Evolutionary conservation across 1,139 yeast species (phyloP).

Genomic region (Saccharomycopsis hybrid): DNA sequence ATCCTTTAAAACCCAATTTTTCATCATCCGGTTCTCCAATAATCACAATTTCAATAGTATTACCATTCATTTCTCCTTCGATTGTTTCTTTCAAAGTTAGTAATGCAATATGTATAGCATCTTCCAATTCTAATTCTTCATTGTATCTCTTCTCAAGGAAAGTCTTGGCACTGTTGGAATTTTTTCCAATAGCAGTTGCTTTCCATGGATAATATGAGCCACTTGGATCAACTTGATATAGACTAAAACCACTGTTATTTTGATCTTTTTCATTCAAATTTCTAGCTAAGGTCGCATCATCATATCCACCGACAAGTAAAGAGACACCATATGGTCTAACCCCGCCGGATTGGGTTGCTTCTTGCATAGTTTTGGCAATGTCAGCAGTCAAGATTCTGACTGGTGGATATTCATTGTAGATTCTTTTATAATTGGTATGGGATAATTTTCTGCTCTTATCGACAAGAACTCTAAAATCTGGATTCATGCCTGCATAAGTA

Average conservation of each 20-base stretch:
- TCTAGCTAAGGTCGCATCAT: conserved; percentile 39
- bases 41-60: conserved; percentile 87
- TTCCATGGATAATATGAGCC: conserved; percentile 99
- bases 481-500: conserved; percentile 98
- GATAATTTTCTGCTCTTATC: conserved; percentile 92
- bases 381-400: conserved; percentile 91
- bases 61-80: conserved; percentile 97
- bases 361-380: conserved; percentile 95
- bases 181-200: conserved; percentile 98
- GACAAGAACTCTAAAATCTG: conserved; percentile 91
- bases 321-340: conserved; percentile 98
- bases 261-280: conserved; percentile 21
- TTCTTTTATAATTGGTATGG: conserved; percentile 85
- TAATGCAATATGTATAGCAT: conserved; percentile 94
- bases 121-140: conserved; percentile 92
- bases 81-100: conserved; percentile 92
- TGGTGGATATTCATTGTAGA: conserved; percentile 96
- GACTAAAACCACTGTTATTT: conserved; percentile 55
- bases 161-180: conserved; percentile 90
- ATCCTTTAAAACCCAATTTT: conserved; percentile 79
- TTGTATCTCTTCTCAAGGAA: conserved; percentile 98
- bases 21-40: conserved; percentile 82
- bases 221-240: conserved; percentile 96
- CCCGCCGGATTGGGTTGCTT: conserved; percentile 97
- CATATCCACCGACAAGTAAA: conserved; percentile 88